Evolutionary conservation across 768 basidiomycete genomes (phyloP), one percentile per base, ranked within the genome.

Genomic region (Boletus subparvulus): DNA sequence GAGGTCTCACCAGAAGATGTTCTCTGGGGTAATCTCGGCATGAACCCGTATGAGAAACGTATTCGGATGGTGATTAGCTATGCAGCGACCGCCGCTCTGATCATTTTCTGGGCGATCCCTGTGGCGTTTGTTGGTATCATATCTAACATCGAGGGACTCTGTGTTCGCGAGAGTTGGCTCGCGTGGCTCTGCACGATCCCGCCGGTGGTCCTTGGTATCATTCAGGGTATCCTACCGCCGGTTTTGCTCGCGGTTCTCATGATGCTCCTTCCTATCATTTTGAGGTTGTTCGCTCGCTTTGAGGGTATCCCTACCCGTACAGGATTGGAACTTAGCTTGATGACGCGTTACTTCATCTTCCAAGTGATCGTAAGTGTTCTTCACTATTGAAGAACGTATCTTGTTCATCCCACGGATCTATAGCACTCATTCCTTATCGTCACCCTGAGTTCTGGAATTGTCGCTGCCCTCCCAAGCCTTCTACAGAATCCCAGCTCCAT

Each of bases 341-440:
- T 98, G 95, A 86, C 85, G 1, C 79, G 97, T 21, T 98, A 80
- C 75, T 96, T 96, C 76, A 76, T 92, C 60, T 97, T 97, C 80
- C 88, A 90, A 75, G 90, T 95, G 47, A 75, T 97, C 51, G 92
- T 95, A 73, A 61, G 92, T 83, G 5, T 43, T 24, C 11, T 45
- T 47, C 12, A 4, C 12, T 28, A 14, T 45, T 4, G 13, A 50
- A 14, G 10, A n/a, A 14, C 9, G 0, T 5, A 10, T 37, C 4
- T 48, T 30, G 17, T 19, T 65, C 28, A 53, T 14, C 43, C 0
- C 24, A 47, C 12, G 14, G 46, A 13, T 42, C 44, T 37, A 21
- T 73, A 97, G 90, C 90, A 98, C 74, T 92, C 92, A 3, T 99
- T 98, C 84, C 76, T 98, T 43, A 83, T 97, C 64, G 86, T 97